Conservation (phyloP, 2,329 filamentous ascomycete genomes). For the Penicillium sp. region DNA sequence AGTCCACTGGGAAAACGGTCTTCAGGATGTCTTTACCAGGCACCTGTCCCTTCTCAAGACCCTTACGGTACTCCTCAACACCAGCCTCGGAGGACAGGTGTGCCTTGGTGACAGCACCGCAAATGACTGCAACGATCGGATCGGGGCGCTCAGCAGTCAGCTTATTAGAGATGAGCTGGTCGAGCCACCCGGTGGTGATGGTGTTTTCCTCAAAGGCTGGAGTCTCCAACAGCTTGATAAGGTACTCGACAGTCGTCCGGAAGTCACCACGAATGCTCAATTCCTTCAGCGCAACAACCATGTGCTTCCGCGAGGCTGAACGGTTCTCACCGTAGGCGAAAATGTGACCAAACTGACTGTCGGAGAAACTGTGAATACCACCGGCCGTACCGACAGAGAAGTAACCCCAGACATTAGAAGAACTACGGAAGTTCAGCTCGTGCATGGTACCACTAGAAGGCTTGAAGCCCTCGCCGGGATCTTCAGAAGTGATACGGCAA, state of each 20-base stretch:
- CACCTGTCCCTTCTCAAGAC: conserved; percentile 94
- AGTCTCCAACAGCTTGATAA: conserved; percentile 97
- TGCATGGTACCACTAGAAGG: conserved; percentile 98
- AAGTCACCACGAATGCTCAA: conserved; percentile 99
- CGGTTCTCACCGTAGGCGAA: conserved; percentile 98
- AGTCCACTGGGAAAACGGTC: conserved; percentile 95
- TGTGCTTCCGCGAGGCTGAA: conserved; percentile 93
- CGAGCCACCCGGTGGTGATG: conserved; percentile 97
- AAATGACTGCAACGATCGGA: conserved; percentile 86
- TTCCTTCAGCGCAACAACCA: conserved; percentile 98
- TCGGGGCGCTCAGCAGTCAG: conserved; percentile 94
- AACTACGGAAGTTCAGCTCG: conserved; percentile 97
- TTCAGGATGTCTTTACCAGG: conserved; percentile 94
- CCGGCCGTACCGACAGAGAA: conserved; percentile 96
- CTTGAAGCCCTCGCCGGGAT: conserved; percentile 98
- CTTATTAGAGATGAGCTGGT: conserved; percentile 97
- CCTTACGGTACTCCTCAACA: conserved; percentile 76
- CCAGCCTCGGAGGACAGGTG: conserved; percentile 89
- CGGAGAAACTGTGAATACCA: conserved; percentile 98
- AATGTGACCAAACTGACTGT: conserved; percentile 98
- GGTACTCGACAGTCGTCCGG: conserved; percentile 94
- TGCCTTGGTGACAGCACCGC: conserved; percentile 89
- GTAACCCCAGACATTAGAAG: conserved; percentile 99
- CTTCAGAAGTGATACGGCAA: conserved; percentile 98
- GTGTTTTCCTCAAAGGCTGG: conserved; percentile 98